These are phyloP conservation scores for Mallotus repandus DNA, from an alignment of 441 rosid species.

Conservation along the genomic window DNA sequence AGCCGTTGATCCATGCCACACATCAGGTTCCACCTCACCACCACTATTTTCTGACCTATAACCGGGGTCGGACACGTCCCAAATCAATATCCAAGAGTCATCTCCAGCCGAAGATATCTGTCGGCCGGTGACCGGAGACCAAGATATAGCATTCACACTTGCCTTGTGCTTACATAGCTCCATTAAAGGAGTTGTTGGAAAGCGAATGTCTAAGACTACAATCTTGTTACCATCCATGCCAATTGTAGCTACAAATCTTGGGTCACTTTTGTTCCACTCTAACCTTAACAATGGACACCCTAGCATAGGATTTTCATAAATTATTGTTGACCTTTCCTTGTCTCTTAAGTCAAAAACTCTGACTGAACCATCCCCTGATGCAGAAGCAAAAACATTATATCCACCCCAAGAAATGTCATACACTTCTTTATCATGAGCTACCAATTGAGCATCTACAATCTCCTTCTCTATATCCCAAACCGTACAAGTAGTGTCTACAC, in stretches of 20 bases:
- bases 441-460: constrained; percentile 44
- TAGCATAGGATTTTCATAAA: constrained; percentile 45
- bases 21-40: constrained; percentile 34
- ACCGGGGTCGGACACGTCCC: constrained; percentile 35
- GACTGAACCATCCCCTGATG: constrained; percentile 55
- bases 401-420: constrained; percentile 63
- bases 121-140: constrained; percentile 42
- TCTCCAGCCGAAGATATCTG: constrained; percentile 51
- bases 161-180: constrained; percentile 42
- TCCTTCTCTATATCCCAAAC: constrained; percentile 57
- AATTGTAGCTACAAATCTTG: constrained; percentile 47
- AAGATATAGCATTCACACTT: constrained; percentile 48
- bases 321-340: constrained; percentile 57
- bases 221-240: constrained; percentile 52
- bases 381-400: constrained; percentile 48
- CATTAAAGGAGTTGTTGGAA: constrained; percentile 46
- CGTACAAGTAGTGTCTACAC: constrained; percentile 54
- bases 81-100: constrained; percentile 50
- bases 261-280: constrained; percentile 63
- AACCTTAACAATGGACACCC: constrained; percentile 43
- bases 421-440: constrained; percentile 63
- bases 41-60: constrained; percentile 1
- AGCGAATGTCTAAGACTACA: constrained; percentile 53
- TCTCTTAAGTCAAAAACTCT: constrained; percentile 60
- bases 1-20: constrained; percentile 42